Evolutionary conservation across 2,329 filamentous ascomycete genomes (phyloP), one percentile per base, ranked within the genome.

Genomic region (Chaetothyriales sp.): DNA sequence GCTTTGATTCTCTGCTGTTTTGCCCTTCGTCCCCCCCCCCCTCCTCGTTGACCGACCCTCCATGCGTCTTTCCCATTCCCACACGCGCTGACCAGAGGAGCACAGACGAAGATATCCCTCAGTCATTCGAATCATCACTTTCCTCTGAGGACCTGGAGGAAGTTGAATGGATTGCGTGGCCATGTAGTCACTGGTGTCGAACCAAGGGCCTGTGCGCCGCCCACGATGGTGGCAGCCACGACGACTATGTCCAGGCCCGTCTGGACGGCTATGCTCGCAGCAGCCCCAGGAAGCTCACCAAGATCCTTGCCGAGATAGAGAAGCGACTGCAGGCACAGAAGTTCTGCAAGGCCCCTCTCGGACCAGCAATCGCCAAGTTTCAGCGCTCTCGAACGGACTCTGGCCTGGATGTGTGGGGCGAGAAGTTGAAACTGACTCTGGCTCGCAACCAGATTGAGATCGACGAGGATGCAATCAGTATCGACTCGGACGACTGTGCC

Each of bases 111-210:
- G 57, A 56, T 42, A 44, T 57, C 18, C 54, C 58, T 9, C 58
- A 60, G 46, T 60, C 58, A 18, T 60, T 60, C 51, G 56, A 54
- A 25, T 56, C 56, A 12, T 58, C 56, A 43, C 54, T 58, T 18
- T 58, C 56, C 45, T 53, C 44, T 32, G 44, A 51, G 48, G 53
- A 58, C 44, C 52, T 57, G 42, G 51, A 58, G 47, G 53, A 57
- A 43, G 44, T 60, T 36, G 53, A 57, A 45, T 55, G 56, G 56
- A 57, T 56, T 45, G 53, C 56, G n/a, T 57, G 55, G 55, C 55
- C 57, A 20, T 59, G 57, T 47, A 57, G 51, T 19, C 55, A 56
- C 26, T 59, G 55, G 56, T 58, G 56, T 49, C 52, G 52, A 50
- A 55, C 56, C 10, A 56, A 56, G 48, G 56, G 56, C n/a, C 46